Evolutionary conservation across 2,329 filamentous ascomycete species (phyloP), one percentile per base, ranked within the genome.

Genomic region (Beauveria caledonica): DNA sequence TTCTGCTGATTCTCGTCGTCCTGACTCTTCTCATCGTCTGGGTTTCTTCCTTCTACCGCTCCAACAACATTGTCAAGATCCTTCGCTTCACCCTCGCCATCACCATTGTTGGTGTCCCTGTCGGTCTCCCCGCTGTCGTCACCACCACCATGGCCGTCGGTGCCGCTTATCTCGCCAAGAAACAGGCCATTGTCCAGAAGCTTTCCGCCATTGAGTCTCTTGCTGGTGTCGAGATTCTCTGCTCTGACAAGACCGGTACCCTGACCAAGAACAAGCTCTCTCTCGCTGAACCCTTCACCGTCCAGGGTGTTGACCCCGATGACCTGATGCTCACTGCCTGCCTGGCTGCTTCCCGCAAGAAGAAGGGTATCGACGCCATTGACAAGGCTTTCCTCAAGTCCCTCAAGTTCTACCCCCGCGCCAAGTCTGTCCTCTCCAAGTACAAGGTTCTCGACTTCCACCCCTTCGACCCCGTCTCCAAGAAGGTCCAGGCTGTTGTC

Each of bases 121-220:
- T 96, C 76, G 91, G 91, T 86, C 89, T 96, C 66, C 91, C 91
- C 63, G 91, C 90, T 68, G 91, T 96, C 78, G 90, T 95, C 63
- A 96, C 92, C 69, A 96, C 91, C 68, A 96, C 91, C 72, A 94
- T 96, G 90, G 91, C 91, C 73, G 91, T 96, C 73, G 91, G 91
- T 78, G 91, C 91, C 66, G 89, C 90, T 64, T 94, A 94, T 76
- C 85, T 96, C 62, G 91, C 91, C 70, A 92, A 92, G 82, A 92
- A 93, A 82, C 86, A 92, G 79, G 92, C 91, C 59, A 95, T 96
- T 66, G 91, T 96, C 66, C 91, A 95, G 80, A 95, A 93, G 80
- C 86, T 96, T 58, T 91, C 88, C 39, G 91, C 91, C 65, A 96
- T 96, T 64, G 91, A 96, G 80, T 95, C 91, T 27, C 83, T 96